Base-by-base conservation (phyloP, 2,329 filamentous ascomycete genomes). In the Monosporascus sp. region DNA sequence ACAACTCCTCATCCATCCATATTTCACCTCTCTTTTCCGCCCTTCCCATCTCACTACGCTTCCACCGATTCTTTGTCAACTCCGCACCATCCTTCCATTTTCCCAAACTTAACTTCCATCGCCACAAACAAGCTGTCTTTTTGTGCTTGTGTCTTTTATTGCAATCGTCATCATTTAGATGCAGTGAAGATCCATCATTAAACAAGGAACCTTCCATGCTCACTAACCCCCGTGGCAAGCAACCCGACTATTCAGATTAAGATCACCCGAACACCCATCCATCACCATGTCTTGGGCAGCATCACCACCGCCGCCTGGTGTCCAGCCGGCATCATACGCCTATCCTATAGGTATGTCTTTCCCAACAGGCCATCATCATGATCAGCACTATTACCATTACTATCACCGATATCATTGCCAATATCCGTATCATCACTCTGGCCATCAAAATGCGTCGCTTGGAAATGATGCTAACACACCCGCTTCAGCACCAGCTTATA, bases 401-500 rank as follows among this genome's bases (percentile, higher is more conserved):
- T 5, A 44, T 18, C 15, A 25, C 31, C 46, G n/a, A 27, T 45
- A 42, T 17, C 25, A 42, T 27, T 22, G 7, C 11, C 27, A 7
- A 46, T 38, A 11, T 41, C 31, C 18, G 25, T 15, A 31, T 25
- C 47, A 14, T 15, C n/a, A 45, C 39, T 57, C 14, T 59, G 56
- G 56, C 55, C 57, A 36, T 15, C 47, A 3, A 36, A 49, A 11
- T 14, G 31, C 3, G 7, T 52, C 25, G 25, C 53, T 17, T 38
- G 9, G 8, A 24, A 20, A 45, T 27, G 27, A 51, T 62, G 47
- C 68, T 73, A 65, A 72, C 60, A 53, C 54, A 14, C 51, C 18
- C n/a, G 24, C 27, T 46, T 47, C 57, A 74, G 73, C 60, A 57
- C 57, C 70, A 39, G 74, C 75, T 46, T 78, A 74, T 56, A 75